Evolutionary conservation across 495 filamentous ascomycete species (phyloP).

Genomic region (Aspergillus campestris): DNA sequence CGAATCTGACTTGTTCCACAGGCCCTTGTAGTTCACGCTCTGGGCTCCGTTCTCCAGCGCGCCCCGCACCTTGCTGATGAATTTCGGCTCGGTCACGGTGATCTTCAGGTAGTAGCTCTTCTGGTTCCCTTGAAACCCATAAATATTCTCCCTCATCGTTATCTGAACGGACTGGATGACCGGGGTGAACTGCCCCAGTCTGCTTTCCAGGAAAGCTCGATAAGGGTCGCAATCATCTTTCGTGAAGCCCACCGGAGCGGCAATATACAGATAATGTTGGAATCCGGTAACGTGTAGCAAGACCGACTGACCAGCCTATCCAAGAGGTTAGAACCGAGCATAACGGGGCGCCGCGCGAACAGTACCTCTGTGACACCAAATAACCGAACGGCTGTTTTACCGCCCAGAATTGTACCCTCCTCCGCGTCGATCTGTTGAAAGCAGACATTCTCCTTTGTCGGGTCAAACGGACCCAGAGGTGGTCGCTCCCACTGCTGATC

Average conservation of each 20-base stretch:
- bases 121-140: slow-evolving; percentile 83
- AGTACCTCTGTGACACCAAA: slow-evolving; percentile 93
- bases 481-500: slow-evolving; percentile 93
- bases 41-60: slow-evolving; percentile 59
- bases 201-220: slow-evolving; percentile 65
- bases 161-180: slow-evolving; percentile 67
- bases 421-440: slow-evolving; percentile 97
- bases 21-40: slow-evolving; percentile 71
- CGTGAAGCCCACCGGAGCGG: slow-evolving; percentile 74
- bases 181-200: slow-evolving; percentile 55
- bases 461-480: slow-evolving; percentile 60
- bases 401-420: slow-evolving; percentile 69
- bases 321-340: slow-evolving; percentile 8
- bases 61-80: slow-evolving; percentile 61
- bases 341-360: neutral
- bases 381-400: slow-evolving; percentile 68
- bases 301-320: slow-evolving; percentile 76
- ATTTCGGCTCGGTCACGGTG: slow-evolving; percentile 78
- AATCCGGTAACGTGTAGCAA: slow-evolving; percentile 93
- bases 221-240: slow-evolving; percentile 68
- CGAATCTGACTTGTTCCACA: slow-evolving; percentile 69
- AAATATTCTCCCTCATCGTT: slow-evolving; percentile 79
- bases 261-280: slow-evolving; percentile 90
- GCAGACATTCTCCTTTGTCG: slow-evolving; percentile 59
- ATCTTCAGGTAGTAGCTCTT: slow-evolving; percentile 92